Conservation (phyloP, 2,329 filamentous ascomycete species). For the Falciphora oryzae region DNA sequence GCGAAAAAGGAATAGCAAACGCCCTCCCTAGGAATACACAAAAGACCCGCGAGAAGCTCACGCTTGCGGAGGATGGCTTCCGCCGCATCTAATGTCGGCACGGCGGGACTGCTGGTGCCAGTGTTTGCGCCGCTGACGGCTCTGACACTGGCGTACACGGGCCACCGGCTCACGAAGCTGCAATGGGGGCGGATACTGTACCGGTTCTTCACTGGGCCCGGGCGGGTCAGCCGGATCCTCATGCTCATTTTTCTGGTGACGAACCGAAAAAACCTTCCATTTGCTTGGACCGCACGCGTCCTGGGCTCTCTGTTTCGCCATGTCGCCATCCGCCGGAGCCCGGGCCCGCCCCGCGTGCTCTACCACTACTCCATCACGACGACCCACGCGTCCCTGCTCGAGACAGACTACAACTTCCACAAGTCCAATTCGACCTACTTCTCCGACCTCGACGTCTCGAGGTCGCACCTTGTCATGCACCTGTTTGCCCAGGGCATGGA, state of each 20-base stretch:
- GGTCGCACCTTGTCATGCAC: slow-evolving; percentile 72
- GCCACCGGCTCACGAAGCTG: slow-evolving; percentile 33
- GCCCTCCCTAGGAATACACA: not conserved
- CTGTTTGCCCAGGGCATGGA: slow-evolving; percentile 56
- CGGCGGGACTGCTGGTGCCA: slow-evolving; percentile 29
- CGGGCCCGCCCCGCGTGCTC: slow-evolving; percentile 24
- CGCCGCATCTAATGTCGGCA: slow-evolving; percentile 19
- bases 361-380: slow-evolving; percentile 30
- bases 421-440: slow-evolving; percentile 66
- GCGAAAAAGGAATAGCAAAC: not conserved
- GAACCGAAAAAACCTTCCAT: slow-evolving; percentile 70
- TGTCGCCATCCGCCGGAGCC: slow-evolving; percentile 17
- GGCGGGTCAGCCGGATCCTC: slow-evolving; percentile 45
- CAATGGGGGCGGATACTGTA: slow-evolving; percentile 34
- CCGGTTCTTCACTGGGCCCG: slow-evolving; percentile 48
- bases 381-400: slow-evolving; percentile 26
- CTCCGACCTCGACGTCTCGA: slow-evolving; percentile 74
- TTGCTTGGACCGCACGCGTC: slow-evolving; percentile 64
- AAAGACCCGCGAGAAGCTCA: not conserved
- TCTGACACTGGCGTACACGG: slow-evolving; percentile 40
- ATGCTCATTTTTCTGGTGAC: slow-evolving; percentile 50
- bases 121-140: slow-evolving; percentile 36
- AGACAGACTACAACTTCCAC: slow-evolving; percentile 35
- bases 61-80: slow-evolving; percentile 18
- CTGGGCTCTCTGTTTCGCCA: slow-evolving; percentile 30